phyloP scores from a whole-genome alignment of 2,329 filamentous ascomycete genomes.

The Colletotrichum eremochloae region DNA sequence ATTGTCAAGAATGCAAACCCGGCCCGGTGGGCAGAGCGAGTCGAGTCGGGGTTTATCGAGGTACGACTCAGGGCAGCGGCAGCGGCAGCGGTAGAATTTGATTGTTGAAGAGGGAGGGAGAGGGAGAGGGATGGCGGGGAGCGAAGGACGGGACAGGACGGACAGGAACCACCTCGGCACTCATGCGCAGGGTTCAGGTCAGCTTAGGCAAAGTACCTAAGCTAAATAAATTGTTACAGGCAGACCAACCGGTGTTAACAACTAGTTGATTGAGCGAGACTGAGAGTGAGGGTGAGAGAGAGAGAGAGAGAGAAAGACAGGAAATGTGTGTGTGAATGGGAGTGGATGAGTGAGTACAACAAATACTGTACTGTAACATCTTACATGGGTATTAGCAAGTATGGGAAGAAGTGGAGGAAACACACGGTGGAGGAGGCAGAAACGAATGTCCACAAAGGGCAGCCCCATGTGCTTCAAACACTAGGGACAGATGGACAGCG shows the following conservation, averaged over 20 bases:
- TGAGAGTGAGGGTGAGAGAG: background rate
- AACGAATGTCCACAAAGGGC: slow-evolving; percentile 7
- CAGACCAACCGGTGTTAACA: background rate
- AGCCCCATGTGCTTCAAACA: slow-evolving; percentile 9
- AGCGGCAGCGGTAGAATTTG: background rate
- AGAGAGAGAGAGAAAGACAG: background rate
- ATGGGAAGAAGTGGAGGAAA: background rate
- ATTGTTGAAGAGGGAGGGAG: slow-evolving; percentile 4
- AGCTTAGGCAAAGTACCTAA: background rate
- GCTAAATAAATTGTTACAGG: background rate
- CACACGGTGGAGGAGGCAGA: background rate
- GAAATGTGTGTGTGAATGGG: too few species aligned
- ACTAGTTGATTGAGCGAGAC: background rate
- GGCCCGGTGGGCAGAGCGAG: slow-evolving; percentile 25
- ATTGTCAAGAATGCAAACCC: slow-evolving; percentile 4
- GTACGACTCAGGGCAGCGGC: slow-evolving; percentile 28
- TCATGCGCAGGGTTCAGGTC: background rate
- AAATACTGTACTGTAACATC: background rate
- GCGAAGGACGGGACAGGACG: slow-evolving; percentile 11
- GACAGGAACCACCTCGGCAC: background rate
- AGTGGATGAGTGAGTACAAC: background rate
- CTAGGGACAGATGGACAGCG: background rate
- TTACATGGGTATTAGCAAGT: background rate
- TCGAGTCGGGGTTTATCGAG: slow-evolving; percentile 1
- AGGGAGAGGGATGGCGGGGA: slow-evolving; percentile 10